A percentile compares a stretch with the other conserved stretches of the same genome.
Evolutionary conservation across 139 green algal genomes (phyloP).

Genomic region (Astrephomene gubernaculifera): DNA sequence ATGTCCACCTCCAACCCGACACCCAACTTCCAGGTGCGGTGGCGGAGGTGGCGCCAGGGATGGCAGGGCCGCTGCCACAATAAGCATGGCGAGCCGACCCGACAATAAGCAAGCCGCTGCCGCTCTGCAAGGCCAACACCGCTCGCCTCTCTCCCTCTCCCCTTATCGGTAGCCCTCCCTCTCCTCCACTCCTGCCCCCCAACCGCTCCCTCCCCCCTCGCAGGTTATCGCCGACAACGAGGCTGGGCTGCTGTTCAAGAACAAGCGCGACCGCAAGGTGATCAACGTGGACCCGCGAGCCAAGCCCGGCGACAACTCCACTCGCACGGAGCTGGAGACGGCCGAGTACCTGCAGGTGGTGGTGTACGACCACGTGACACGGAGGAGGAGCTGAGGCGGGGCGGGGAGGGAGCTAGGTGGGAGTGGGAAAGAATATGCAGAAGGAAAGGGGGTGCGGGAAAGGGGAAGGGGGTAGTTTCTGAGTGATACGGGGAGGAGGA

Average conservation of each 20-base stretch:
- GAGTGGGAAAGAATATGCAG: no score
- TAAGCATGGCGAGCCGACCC: no score
- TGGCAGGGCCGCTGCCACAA: not conserved
- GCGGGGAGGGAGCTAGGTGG: no score
- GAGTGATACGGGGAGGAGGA: no score
- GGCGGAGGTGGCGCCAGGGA: not conserved
- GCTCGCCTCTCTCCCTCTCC: not conserved
- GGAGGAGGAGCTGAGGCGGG: slow-evolving; percentile 73
- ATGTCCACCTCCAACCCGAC: slow-evolving; percentile 83
- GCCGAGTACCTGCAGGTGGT: slow-evolving; percentile 85
- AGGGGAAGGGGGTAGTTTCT: no score
- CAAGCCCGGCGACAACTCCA: slow-evolving; percentile 84
- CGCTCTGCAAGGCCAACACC: no score
- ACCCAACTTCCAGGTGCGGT: slow-evolving; percentile 83
- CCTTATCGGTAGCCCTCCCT: not conserved
- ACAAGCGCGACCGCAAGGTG: slow-evolving; percentile 91
- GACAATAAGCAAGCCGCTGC: no score
- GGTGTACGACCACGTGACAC: slow-evolving; percentile 90
- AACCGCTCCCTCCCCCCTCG: not conserved
- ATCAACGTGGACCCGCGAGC: slow-evolving; percentile 82
- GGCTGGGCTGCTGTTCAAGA: slow-evolving; percentile 89
- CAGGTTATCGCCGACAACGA: slow-evolving; percentile 89
- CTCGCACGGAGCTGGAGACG: slow-evolving; percentile 79
- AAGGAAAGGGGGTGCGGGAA: no score
- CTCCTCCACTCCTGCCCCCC: not conserved